These are phyloP conservation scores for Rhododendron mucronatum DNA, from an alignment of 148 eudicot species.

Conservation along the genomic window DNA sequence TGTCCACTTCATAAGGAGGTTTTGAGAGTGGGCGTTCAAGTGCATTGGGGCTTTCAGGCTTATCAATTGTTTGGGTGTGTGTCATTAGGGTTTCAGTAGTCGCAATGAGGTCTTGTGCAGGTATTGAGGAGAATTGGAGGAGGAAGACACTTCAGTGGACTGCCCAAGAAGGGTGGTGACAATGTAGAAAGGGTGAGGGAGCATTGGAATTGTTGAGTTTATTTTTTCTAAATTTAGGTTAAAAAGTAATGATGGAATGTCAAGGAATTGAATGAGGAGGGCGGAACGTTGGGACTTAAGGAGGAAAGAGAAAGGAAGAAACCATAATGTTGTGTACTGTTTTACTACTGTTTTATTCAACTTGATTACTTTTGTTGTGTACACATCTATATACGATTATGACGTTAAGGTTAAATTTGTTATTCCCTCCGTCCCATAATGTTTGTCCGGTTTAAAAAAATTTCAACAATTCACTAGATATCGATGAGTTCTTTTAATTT, in stretches of 20 bases:
- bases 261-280: neutral
- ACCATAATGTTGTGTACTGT: neutral
- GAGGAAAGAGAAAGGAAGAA: neutral
- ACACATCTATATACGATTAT: neutral
- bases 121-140: neutral
- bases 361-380: neutral
- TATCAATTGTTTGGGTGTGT: neutral
- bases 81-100: neutral
- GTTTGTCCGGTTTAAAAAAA: too few species aligned
- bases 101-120: neutral
- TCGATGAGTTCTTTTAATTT: too few species aligned
- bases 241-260: neutral
- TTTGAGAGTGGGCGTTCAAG: neutral
- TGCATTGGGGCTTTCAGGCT: neutral
- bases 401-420: neutral
- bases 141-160: neutral
- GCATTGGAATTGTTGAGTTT: neutral
- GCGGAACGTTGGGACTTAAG: neutral
- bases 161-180: neutral
- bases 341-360: neutral
- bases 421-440: neutral
- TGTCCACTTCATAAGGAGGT: too few species aligned
- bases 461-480: too few species aligned
- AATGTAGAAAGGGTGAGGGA: neutral
- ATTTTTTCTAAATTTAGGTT: neutral